Evolutionary conservation across 2,329 filamentous ascomycete species (phyloP), one percentile per base, ranked within the genome.

Genomic region (Monosporascus cannonballus): DNA sequence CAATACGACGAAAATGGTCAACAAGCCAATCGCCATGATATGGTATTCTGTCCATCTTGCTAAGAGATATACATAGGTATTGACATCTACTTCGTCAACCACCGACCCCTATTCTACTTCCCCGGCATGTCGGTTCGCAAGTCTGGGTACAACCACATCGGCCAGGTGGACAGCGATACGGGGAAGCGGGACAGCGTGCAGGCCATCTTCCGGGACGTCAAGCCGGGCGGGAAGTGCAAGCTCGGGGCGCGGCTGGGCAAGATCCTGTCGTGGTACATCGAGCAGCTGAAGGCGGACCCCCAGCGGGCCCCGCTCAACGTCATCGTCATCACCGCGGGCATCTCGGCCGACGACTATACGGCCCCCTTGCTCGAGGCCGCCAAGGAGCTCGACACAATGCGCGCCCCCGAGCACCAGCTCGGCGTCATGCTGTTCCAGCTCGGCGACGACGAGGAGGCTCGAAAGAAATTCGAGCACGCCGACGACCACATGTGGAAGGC

Each of bases 341-440:
- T 61, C 36, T 55, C 56, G 14, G 54, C 56, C 42, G 59, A 56
- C 38, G 55, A 61, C 58, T 59, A 60, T 42, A 36, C 59, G 11
- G 55, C 53, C 9, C 60, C 59, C 4, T 47, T 58, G 45, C 46
- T 57, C 6, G 52, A 54, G 11, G 55, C 54, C 2, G 59, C 59
- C 4, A 51, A 48, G 41, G 55, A 55, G 51, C 56, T 61, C 47
- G 59, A 61, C 51, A 52, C 39, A 37, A 54, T 59, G 54, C 50
- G 49, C 8, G 58, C 56, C 15, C 53, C 58, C 8, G 49, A 37
- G 37, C 59, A 61, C 18, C 79, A 83, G 59, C 80, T 82, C 34
- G 66, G 65, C 18, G 57, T 61, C 6, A 59, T 59, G 58, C 58
- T 62, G 11, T 63, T 63, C 54, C 61, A 61, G 51, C 50, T 61